Percentiles rank a stretch among this genome's conserved stretches.
Conservation (phyloP, 1,139 yeast genomes). For the Geotrichum aggregatum region DNA sequence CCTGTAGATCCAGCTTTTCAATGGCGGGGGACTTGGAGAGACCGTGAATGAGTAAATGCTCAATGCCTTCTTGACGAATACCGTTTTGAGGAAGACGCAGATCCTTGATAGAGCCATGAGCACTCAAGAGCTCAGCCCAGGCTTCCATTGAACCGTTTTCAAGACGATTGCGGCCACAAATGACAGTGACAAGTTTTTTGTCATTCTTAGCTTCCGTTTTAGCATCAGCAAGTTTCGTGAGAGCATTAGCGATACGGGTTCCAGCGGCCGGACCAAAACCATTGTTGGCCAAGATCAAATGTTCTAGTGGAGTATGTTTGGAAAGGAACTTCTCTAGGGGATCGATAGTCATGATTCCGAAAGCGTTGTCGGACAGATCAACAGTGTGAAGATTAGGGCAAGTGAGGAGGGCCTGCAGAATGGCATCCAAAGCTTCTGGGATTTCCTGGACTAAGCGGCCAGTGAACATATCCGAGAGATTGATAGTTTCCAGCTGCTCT, state of each 20-base stretch:
- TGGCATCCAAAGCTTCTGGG: slow-evolving; percentile 69
- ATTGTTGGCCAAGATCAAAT: slow-evolving; percentile 83
- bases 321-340: slow-evolving; percentile 79
- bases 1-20: slow-evolving; percentile 80
- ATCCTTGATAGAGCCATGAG: slow-evolving; percentile 67
- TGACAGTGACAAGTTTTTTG: slow-evolving; percentile 57
- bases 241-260: slow-evolving; percentile 82
- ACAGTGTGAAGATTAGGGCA: slow-evolving; percentile 67
- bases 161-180: slow-evolving; percentile 94
- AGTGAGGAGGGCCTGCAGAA: slow-evolving; percentile 68
- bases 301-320: slow-evolving; percentile 73
- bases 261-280: slow-evolving; percentile 99
- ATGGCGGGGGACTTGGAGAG: slow-evolving; percentile 58
- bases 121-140: slow-evolving; percentile 64
- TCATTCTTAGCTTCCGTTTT: slow-evolving; percentile 46
- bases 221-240: slow-evolving; percentile 65
- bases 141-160: slow-evolving; percentile 82
- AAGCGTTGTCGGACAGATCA: slow-evolving; percentile 90
- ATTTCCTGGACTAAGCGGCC: slow-evolving; percentile 94
- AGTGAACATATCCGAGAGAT: slow-evolving; percentile 89
- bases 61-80: slow-evolving; percentile 89
- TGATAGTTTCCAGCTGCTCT: slow-evolving; percentile 52
- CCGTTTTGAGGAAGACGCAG: slow-evolving; percentile 92
- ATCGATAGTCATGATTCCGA: slow-evolving; percentile 92
- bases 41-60: slow-evolving; percentile 70